Evolutionary conservation across 202 grass and related monocot species (phyloP), one percentile per base, ranked within the genome.

Genomic region (Saccharum hybrid): DNA sequence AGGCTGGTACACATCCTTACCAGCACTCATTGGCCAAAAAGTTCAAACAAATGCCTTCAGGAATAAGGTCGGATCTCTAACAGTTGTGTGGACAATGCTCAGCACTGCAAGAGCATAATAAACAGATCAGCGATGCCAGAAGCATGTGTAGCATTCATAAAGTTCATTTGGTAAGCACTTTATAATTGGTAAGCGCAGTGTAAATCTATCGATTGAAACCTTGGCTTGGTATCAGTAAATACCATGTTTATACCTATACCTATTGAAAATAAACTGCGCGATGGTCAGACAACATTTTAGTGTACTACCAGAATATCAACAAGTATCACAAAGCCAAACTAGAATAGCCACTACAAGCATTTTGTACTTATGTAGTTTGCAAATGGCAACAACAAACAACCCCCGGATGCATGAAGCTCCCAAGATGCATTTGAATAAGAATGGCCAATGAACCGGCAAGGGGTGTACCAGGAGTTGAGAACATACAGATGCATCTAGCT

Each of bases 1-100:
- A 14, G 36, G 60, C 11, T 19, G 31, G 1, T 40, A 34, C 28
- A 76, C 18, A 19, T 8, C 52, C 46, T 79, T 68, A 91, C 85
- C 89, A 15, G 85, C 85, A 85, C 82, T 91, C 89, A 88, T 91
- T 82, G 68, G 12, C 22, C 9, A 80, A 74, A 30, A 7, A 16
- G 3, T 72, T 54, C 10, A 4, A 51, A 71, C 28, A 23, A 22
- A 57, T 22, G 3, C 23, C 83, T 56, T 66, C 52, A 30, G 49
- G 5, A 62, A 15, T 51, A 30, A n/a, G 31, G 18, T 16, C 0
- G 0, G 37, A 59, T 54, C 12, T 56, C 71, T 52, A 14, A 15
- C 13, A 87, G 82, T 22, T 41, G 6, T 36, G 2, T 13, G 63
- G 12, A 31, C 21, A 80, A 75, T 62, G 48, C 39, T 62, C 21